phyloP scores from a whole-genome alignment of 345 rosid species.

The Acer negundo region DNA sequence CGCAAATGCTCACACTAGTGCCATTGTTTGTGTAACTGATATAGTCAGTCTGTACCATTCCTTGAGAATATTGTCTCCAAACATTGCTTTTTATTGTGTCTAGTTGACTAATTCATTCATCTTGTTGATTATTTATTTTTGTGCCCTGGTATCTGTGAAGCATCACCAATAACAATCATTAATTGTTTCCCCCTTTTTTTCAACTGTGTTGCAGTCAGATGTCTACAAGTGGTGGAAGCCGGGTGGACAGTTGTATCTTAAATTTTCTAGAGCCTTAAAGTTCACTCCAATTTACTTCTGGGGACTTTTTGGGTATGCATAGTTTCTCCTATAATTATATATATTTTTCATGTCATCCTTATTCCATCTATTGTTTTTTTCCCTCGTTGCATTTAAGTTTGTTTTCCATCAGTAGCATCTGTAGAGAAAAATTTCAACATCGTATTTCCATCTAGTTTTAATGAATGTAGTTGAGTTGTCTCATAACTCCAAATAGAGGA shows the following conservation, averaged over 20 bases:
- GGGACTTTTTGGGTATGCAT: slow-evolving; percentile 80
- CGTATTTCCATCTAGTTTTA: too few relatives aligned
- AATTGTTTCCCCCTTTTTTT: background rate
- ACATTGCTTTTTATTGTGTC: background rate
- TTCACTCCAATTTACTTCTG: slow-evolving; percentile 81
- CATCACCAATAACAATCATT: slow-evolving; percentile 10
- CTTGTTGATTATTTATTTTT: background rate
- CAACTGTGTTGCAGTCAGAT: slow-evolving; percentile 44
- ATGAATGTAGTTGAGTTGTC: too few relatives aligned
- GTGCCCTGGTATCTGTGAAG: slow-evolving; percentile 7
- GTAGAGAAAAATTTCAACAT: too few relatives aligned
- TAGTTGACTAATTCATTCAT: background rate
- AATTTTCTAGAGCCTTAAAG: slow-evolving; percentile 75
- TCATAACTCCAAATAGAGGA: too few relatives aligned
- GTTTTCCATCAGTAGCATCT: background rate
- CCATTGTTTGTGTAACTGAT: background rate
- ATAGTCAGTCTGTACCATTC: background rate
- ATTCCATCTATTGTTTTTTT: background rate
- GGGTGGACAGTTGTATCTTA: slow-evolving; percentile 52
- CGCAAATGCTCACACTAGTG: background rate
- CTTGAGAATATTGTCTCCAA: background rate
- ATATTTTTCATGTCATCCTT: background rate
- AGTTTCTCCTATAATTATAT: background rate
- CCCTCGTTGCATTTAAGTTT: background rate
- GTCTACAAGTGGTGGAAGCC: slow-evolving; percentile 97